Conservation (phyloP, 768 basidiomycete species). For the Suillus discolor region DNA sequence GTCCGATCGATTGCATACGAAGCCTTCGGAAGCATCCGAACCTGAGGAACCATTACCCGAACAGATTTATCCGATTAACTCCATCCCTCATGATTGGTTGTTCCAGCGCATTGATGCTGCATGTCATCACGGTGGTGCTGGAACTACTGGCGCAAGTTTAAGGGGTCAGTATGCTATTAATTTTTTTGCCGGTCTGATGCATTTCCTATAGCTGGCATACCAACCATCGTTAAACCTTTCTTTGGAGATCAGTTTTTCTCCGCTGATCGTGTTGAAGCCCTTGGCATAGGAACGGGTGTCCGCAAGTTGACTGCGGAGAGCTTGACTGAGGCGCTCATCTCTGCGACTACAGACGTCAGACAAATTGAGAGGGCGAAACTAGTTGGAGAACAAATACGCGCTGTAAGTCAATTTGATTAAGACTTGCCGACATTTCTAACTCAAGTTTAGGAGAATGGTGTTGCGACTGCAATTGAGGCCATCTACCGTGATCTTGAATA, state of each 20-base stretch:
- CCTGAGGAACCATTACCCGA: conserved; percentile 71
- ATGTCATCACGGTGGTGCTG: conserved; percentile 97
- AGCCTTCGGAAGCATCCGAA: conserved; percentile 60
- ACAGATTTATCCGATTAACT: conserved; percentile 82
- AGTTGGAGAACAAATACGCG: conserved; percentile 86
- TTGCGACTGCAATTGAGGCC: conserved; percentile 87
- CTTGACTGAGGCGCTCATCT: conserved; percentile 74
- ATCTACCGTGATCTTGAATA: conserved; percentile 98
- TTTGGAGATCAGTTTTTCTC: conserved; percentile 99
- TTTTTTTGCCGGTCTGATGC: not conserved
- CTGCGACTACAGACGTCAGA: conserved; percentile 85
- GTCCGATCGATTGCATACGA: conserved; percentile 85
- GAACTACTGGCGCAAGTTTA: conserved; percentile 93
- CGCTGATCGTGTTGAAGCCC: conserved; percentile 96
- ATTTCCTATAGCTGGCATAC: conserved; percentile 70
- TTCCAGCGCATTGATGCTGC: conserved; percentile 94
- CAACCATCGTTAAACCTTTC: conserved; percentile 96
- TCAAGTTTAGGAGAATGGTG: conserved; percentile 84
- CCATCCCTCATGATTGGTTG: conserved; percentile 95
- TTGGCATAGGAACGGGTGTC: conserved; percentile 88
- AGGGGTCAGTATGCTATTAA: conserved; percentile 58
- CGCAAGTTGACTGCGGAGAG: conserved; percentile 82
- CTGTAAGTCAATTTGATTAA: conserved; percentile 45
- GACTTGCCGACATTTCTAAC: not conserved
- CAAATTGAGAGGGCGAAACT: conserved; percentile 85